Percentiles rank a stretch among this genome's conserved stretches.
Evolutionary conservation across 163 green algal species (phyloP).

Genomic region (Chlorella variabilis): DNA sequence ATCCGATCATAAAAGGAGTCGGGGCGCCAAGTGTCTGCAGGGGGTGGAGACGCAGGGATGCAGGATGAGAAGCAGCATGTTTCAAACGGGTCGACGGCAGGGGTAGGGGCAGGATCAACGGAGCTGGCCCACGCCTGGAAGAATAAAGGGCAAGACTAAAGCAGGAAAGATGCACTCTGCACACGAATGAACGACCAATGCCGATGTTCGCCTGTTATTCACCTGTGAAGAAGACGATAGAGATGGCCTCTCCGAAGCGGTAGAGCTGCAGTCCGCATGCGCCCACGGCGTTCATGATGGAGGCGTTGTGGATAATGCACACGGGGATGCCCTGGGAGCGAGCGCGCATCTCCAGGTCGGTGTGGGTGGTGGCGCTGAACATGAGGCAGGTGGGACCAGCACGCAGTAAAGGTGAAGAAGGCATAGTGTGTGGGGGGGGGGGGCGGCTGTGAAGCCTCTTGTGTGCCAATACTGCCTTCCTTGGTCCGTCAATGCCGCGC

Average conservation of each 20-base stretch:
- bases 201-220: no score
- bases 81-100: background rate
- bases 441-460: background rate
- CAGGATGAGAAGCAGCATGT: no score
- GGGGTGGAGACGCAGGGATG: background rate
- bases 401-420: no score
- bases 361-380: constrained; percentile 95
- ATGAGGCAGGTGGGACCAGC: background rate
- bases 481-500: no score
- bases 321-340: constrained; percentile 76
- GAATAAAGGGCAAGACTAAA: no score
- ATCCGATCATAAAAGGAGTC: constrained; percentile 98
- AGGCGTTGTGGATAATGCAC: constrained; percentile 96
- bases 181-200: no score
- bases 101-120: background rate
- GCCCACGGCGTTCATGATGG: constrained; percentile 96
- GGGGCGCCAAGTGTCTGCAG: constrained; percentile 87
- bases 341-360: constrained; percentile 92
- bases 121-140: no score
- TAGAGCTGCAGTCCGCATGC: constrained; percentile 93
- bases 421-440: no score
- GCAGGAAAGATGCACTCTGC: no score
- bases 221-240: constrained; percentile 97
- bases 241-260: constrained; percentile 89
- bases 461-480: background rate